Evolutionary conservation across 306 rosid genomes (phyloP), one percentile per base, ranked within the genome.

Genomic region (Medicago ruthenica): DNA sequence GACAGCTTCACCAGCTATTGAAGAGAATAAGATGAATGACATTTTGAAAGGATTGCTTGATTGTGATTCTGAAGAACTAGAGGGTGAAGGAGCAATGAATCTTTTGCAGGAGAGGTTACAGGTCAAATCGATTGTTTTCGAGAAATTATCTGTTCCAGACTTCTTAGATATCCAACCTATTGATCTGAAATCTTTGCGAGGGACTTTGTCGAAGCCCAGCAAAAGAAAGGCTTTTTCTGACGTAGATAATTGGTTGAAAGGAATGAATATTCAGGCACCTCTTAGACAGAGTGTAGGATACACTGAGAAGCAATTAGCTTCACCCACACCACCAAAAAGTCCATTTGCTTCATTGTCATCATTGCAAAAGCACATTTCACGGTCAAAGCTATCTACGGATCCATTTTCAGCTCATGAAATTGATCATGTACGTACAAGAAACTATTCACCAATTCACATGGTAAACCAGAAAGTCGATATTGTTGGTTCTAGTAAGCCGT

Each of bases 301-400:
- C 50, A 50, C 79, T 68, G 16, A 65, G 53, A 81, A 65, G 86
- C 81, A 76, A 31, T 68, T 77, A 73, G 80, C 87, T 78, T 86
- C 93, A 57, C 97, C 97, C 76, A 83, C 88, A 53, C 90, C 92
- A 63, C 87, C 92, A 70, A 90, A 76, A 84, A 92, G 86, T 83
- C 96, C 91, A 55, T 89, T 89, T 85, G 86, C 93, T 69, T 61
- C 81, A 5, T 63, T 84, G 45, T 61, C 81, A 59, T 67, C 79
- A 40, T 74, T 95, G 48, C 88, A 70, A 58, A 83, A 69, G 86
- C 86, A 81, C 67, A 75, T 86, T 74, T 84, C 73, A 42, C 84
- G 15, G 77, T 79, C 89, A 83, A 89, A 36, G 73, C 50, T 83
- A 70, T 83, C 91, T 45, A 50, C 51, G 6, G 87, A 90, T 84